phyloP scores from a whole-genome alignment of 768 basidiomycete species.

The Tricholoma matsutake region DNA sequence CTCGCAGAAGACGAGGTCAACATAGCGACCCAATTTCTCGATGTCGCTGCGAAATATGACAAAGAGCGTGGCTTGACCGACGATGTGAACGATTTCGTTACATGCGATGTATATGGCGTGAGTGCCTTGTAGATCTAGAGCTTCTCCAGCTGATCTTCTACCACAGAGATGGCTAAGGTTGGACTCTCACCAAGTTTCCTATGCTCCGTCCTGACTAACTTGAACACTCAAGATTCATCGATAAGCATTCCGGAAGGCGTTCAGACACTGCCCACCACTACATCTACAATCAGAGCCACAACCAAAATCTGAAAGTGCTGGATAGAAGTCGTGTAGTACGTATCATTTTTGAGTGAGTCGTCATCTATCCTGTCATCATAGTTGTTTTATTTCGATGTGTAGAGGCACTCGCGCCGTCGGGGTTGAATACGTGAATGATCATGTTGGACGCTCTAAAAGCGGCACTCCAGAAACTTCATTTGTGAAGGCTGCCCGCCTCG shows the following conservation, averaged over 20 bases:
- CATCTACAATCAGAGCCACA: conserved; percentile 44
- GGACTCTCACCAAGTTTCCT: conserved; percentile 4
- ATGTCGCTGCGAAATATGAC: conserved; percentile 45
- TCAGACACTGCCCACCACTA: conserved; percentile 55
- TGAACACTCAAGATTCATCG: conserved; percentile 49
- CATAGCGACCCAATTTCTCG: conserved; percentile 44
- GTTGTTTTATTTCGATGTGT: background rate
- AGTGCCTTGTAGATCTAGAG: conserved; percentile 14
- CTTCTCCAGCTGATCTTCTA: background rate
- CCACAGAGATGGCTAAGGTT: conserved; percentile 54
- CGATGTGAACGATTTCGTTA: conserved; percentile 47
- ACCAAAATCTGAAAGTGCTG: conserved; percentile 40
- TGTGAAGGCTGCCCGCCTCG: conserved; percentile 39
- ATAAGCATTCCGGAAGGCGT: conserved; percentile 48
- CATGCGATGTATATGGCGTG: conserved; percentile 46
- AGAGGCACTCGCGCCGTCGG: conserved; percentile 46
- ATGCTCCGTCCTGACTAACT: background rate
- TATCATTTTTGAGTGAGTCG: conserved; percentile 39
- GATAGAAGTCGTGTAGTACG: conserved; percentile 43
- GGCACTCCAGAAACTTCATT: conserved; percentile 16
- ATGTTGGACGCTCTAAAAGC: conserved; percentile 16
- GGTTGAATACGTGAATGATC: conserved; percentile 47
- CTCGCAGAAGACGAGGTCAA: conserved; percentile 36
- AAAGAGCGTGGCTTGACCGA: conserved; percentile 39
- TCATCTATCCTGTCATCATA: background rate